Evolutionary conservation across 2,329 filamentous ascomycete species (phyloP), one percentile per base, ranked within the genome.

Genomic region (Clarireedia homoeocarpa): DNA sequence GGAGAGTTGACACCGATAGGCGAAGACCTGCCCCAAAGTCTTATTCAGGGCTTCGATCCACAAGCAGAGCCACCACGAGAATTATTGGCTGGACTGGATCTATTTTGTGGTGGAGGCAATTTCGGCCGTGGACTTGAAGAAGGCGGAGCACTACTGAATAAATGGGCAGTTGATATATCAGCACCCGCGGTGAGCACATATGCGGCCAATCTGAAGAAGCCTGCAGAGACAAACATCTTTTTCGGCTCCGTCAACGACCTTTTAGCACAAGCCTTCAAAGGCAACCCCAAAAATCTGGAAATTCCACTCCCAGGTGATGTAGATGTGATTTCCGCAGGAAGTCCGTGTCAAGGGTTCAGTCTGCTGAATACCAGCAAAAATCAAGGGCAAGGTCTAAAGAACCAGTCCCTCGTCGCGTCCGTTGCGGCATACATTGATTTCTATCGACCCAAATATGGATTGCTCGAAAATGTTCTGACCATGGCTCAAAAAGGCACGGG

Each of bases 71-170:
- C 62, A 5, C 57, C 50, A 42, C 67, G 56, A 58, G 59, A 66
- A 17, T 75, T 74, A 57, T 73, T 88, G 7, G 73, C 72, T 5
- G 86, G 84, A 0, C 71, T 92, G 3, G 87, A 90, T 60, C 72
- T 94, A 0, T 95, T 89, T 64, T 89, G 85, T 61, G 89, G 89
- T 0, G 85, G 86, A 17, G 89, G 89, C 0, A 90, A 85, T 52
- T 83, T 94, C 51, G 89, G 88, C 5, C 77, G 86, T 30, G 89
- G 88, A 0, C 73, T 95, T 0, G 88, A 91, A 68, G 87, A 91
- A 53, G 82, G 81, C 0, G 82, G 83, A 0, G 82, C 76, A 0
- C 76, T 91, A 0, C 67, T 82, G 26, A 86, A 87, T 68, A 73
- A 75, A 3, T 86, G 81, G 74, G 82, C 82, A 0, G 84, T 91